phyloP scores from a whole-genome alignment of 2,329 filamentous ascomycete species.

The Neonectria coccinea region DNA sequence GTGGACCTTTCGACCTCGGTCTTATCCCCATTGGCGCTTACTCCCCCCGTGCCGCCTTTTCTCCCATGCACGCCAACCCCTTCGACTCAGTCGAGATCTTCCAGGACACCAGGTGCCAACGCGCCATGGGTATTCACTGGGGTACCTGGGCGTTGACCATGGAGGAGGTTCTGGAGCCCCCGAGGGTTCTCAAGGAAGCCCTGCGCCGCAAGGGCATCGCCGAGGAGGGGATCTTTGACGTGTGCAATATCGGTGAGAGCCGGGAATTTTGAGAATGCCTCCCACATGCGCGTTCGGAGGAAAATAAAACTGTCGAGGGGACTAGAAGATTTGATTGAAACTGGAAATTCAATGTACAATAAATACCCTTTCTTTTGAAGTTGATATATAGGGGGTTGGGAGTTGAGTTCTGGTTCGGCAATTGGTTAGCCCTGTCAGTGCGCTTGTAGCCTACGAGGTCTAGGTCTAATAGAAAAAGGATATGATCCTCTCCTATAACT shows the following conservation, averaged over 20 bases:
- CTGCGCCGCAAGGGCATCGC: slow-evolving; percentile 73
- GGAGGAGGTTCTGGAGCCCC: slow-evolving; percentile 89
- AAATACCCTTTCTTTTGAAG: slow-evolving; percentile 25
- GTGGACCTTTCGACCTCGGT: slow-evolving; percentile 90
- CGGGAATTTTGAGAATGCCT: slow-evolving; percentile 70
- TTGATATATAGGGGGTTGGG: background rate
- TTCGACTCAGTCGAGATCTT: slow-evolving; percentile 93
- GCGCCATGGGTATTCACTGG: slow-evolving; percentile 92
- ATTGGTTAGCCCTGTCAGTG: background rate
- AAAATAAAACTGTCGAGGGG: background rate
- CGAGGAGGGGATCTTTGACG: slow-evolving; percentile 81
- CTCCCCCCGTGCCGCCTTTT: slow-evolving; percentile 77
- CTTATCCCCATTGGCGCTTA: slow-evolving; percentile 96
- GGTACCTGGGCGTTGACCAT: slow-evolving; percentile 88
- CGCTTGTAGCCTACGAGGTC: background rate
- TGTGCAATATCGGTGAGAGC: slow-evolving; percentile 87
- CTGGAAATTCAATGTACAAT: slow-evolving; percentile 22
- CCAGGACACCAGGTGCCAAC: slow-evolving; percentile 80
- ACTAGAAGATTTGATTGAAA: slow-evolving; percentile 6
- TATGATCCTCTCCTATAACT: background rate
- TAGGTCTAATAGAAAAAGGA: background rate
- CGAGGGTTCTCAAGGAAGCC: slow-evolving; percentile 76
- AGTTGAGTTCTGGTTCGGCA: background rate
- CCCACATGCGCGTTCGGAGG: no score
- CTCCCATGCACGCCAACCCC: slow-evolving; percentile 86